Evolutionary conservation across 129 eudicot genomes (phyloP), one percentile per base, ranked within the genome.

Genomic region (Escallonia herrerae): DNA sequence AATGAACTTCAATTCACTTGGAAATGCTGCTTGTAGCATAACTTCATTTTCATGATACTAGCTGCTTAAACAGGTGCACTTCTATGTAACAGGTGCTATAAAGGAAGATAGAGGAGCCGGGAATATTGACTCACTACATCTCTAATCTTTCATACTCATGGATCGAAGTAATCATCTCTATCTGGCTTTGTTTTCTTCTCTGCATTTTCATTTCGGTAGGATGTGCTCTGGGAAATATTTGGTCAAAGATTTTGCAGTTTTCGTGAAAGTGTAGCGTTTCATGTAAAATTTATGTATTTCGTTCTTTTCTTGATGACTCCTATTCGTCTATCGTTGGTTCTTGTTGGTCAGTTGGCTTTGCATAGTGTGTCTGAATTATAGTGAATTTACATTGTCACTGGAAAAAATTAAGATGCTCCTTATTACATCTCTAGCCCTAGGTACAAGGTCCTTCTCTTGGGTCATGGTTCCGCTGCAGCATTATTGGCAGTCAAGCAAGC

Each of bases 151-250:
- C 44, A 13, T 2, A 49, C 50, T 33, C 68, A 77, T 71, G 81
- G 81, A 66, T 60, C 77, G 59, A 54, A 60, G 77, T 71, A 77
- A 77, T 44, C 12, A 59, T 0, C 57, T 62, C 47, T 4, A 42
- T 3, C 44, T 68, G 10, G 43, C 40, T 9, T 8, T 58, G 2
- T 4, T 37, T 58, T 58, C 62, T 58, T 43, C 10, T 3, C 11
- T 37, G 7, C 6, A 38, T 10, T 58, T 58, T 33, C 33, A 6
- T 12, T 33, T 10, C 40, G 15, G 11, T 15, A 56, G 33, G 8
- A 39, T 5, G 33, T 15, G 7, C 8, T 8, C 8, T 56, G 38
- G 3, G 5, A 41, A 56, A 58, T 58, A 42, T 37, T 37, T 10
- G 3, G 43, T 37, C 8, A 3, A 58, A 4, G 9, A 5, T 58